Evolutionary conservation across 2,329 filamentous ascomycete genomes (phyloP).

Genomic region (Truncatella angustata): DNA sequence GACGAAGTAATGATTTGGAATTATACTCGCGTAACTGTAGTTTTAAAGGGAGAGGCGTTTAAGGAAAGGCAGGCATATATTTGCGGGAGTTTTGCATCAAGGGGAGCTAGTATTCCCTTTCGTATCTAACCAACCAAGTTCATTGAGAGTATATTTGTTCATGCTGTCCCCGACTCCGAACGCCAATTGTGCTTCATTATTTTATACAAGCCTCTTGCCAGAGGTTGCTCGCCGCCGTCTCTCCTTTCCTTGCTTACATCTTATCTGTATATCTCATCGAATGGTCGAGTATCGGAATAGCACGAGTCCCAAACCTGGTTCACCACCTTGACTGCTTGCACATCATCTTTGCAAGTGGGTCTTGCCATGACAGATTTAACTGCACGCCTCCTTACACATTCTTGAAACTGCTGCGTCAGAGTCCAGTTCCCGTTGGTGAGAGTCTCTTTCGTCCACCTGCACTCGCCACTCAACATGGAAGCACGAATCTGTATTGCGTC

Average conservation of each 20-base stretch:
- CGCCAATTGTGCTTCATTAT: slow-evolving; percentile 4
- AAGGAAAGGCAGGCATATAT: neutral
- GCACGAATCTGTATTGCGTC: slow-evolving; percentile 70
- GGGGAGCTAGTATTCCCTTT: slow-evolving; percentile 18
- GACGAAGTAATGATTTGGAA: slow-evolving; percentile 18
- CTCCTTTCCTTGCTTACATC: neutral
- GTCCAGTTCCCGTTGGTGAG: slow-evolving; percentile 83
- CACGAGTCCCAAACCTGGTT: slow-evolving; percentile 99
- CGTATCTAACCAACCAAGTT: slow-evolving; percentile 9
- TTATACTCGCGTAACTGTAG: slow-evolving; percentile 15
- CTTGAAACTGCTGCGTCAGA: slow-evolving; percentile 88
- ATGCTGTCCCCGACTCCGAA: slow-evolving; percentile 5
- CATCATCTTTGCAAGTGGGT: slow-evolving; percentile 79
- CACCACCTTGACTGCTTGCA: slow-evolving; percentile 82
- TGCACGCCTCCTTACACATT: slow-evolving; percentile 82
- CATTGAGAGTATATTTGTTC: neutral
- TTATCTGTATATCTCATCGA: slow-evolving; percentile 92
- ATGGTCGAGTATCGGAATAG: slow-evolving; percentile 89
- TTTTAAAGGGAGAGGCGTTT: slow-evolving; percentile 17
- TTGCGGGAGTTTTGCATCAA: slow-evolving; percentile 20
- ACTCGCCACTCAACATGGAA: slow-evolving; percentile 90
- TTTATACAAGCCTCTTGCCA: slow-evolving; percentile 7
- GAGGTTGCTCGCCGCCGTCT: neutral
- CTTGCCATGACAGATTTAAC: slow-evolving; percentile 75
- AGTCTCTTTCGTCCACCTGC: slow-evolving; percentile 83